phyloP scores from a whole-genome alignment of 2,329 filamentous ascomycete species.

The Chaetoscypha palmicola region DNA sequence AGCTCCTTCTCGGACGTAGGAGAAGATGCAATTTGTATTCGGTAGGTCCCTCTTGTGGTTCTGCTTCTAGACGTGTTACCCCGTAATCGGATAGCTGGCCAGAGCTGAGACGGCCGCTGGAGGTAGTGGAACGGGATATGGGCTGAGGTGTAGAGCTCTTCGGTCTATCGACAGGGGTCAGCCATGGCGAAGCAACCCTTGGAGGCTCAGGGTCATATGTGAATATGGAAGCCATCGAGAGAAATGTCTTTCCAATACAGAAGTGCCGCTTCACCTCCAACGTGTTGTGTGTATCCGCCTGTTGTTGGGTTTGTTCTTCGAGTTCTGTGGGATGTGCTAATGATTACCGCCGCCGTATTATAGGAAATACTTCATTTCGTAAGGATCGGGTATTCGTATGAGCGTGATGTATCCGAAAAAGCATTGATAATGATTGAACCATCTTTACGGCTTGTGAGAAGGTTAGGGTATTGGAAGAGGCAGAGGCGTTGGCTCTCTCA shows the following conservation, averaged over 20 bases:
- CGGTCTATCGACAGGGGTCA: constrained; percentile 42
- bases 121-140: constrained; percentile 9
- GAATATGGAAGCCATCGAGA: constrained; percentile 85
- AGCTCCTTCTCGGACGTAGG: constrained; percentile 68
- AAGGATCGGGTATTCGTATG: constrained; percentile 44
- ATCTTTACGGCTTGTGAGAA: constrained; percentile 36
- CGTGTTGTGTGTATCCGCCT: too few species aligned
- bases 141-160: constrained; percentile 25
- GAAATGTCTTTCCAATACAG: too few species aligned
- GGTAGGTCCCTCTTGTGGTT: constrained; percentile 88
- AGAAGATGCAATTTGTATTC: constrained; percentile 96
- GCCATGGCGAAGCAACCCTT: constrained; percentile 86
- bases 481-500: neutral
- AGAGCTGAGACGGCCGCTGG: constrained; percentile 29
- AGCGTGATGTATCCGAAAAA: constrained; percentile 36
- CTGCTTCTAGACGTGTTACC: constrained; percentile 73
- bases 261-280: too few species aligned
- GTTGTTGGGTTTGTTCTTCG: too few species aligned
- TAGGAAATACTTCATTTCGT: constrained; percentile 25
- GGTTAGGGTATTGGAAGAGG: neutral
- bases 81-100: constrained; percentile 52
- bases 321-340: too few species aligned
- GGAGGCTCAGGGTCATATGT: constrained; percentile 87
- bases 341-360: constrained; percentile 16
- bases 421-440: constrained; percentile 38